A percentile compares a stretch with the other conserved stretches of the same genome.
Evolutionary conservation across 2,329 filamentous ascomycete species (phyloP).

Genomic region (Pseudogymnoascus sp.): DNA sequence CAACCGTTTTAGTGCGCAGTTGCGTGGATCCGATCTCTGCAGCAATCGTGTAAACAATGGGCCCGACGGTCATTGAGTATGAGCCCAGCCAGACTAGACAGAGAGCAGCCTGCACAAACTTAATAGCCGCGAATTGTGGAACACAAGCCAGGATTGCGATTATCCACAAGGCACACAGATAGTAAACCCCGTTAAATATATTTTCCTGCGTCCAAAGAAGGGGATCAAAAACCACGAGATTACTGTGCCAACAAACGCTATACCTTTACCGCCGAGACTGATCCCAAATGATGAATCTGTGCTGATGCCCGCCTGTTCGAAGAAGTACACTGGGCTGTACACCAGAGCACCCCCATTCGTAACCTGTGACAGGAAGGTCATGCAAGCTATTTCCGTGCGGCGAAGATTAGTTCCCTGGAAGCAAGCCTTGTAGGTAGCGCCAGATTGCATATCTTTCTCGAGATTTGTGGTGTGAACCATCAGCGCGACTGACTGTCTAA

Average conservation of each 20-base stretch:
- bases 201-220: constrained; percentile 40
- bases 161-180: constrained; percentile 37
- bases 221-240: constrained; percentile 41
- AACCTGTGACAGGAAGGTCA: constrained; percentile 55
- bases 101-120: constrained; percentile 22
- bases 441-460: constrained; percentile 33
- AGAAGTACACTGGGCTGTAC: constrained; percentile 55
- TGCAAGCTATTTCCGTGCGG: constrained; percentile 45
- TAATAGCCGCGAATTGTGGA: constrained; percentile 33
- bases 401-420: constrained; percentile 39
- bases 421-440: constrained; percentile 41
- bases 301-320: constrained; percentile 45
- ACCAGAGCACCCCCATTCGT: constrained; percentile 54
- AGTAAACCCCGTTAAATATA: constrained; percentile 38
- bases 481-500: constrained; percentile 39
- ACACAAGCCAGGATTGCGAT: constrained; percentile 39
- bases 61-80: constrained; percentile 33
- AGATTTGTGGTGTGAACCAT: constrained; percentile 48
- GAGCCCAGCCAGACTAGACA: constrained; percentile 24
- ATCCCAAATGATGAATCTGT: constrained; percentile 44
- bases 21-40: constrained; percentile 32
- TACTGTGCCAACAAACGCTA: constrained; percentile 44
- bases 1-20: constrained; percentile 33
- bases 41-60: constrained; percentile 33
- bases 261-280: constrained; percentile 38